A percentile compares a stretch with the other conserved stretches of the same genome.
These are phyloP conservation scores for Cystobasidium pallidum DNA, from an alignment of 1,284 basidiomycete species.

Conservation along the genomic window DNA sequence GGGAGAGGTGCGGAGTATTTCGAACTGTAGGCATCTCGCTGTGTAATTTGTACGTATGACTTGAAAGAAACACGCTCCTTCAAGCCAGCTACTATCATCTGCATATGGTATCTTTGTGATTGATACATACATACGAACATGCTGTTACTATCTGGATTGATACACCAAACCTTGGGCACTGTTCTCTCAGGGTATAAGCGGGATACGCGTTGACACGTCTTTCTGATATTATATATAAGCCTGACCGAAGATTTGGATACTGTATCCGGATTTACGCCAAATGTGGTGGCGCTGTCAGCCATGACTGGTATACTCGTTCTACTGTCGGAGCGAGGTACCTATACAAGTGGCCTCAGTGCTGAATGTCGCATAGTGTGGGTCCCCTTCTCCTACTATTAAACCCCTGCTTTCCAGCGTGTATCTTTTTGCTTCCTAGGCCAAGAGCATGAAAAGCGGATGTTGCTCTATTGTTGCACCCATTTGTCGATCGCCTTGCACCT, in stretches of 20 bases:
- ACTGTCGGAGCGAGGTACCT: slow-evolving; percentile 14
- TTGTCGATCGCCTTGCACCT: slow-evolving; percentile 10
- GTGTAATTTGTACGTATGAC: too few species aligned
- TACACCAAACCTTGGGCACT: too few species aligned
- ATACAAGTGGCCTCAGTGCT: too few species aligned
- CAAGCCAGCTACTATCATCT: too few species aligned
- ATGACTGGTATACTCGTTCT: neutral
- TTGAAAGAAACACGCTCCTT: too few species aligned
- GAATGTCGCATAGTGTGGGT: too few species aligned
- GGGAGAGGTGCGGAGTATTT: too few species aligned
- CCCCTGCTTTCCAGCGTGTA: neutral
- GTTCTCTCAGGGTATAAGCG: slow-evolving; percentile 64
- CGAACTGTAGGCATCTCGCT: too few species aligned
- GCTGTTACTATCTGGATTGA: too few species aligned
- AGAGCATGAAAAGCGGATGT: neutral
- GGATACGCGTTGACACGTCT: slow-evolving; percentile 72
- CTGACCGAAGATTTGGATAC: slow-evolving; percentile 69
- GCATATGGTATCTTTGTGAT: too few species aligned
- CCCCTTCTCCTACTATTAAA: too few species aligned
- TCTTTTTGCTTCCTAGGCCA: slow-evolving; percentile 4
- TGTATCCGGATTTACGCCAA: neutral
- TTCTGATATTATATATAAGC: slow-evolving; percentile 72
- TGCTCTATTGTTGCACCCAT: slow-evolving; percentile 7
- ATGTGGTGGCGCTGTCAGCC: slow-evolving; percentile 7
- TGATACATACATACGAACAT: too few species aligned